Evolutionary conservation across 495 filamentous ascomycete species (phyloP).

Genomic region (Aspergillus panamensis): DNA sequence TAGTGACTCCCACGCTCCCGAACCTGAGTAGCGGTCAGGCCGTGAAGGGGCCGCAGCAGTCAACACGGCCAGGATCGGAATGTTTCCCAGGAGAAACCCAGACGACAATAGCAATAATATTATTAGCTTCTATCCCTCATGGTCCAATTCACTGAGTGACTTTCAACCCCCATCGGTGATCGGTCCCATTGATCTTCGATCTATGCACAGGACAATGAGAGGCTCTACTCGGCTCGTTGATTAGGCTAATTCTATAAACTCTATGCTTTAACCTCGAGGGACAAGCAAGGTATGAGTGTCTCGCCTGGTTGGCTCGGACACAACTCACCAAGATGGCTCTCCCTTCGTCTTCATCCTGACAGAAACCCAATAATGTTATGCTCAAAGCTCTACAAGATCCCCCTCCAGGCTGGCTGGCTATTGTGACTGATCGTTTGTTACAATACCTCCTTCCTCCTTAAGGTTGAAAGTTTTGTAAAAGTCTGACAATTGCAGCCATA

Average conservation of each 20-base stretch:
- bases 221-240: not conserved
- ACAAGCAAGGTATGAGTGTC: too few species aligned
- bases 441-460: not conserved
- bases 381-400: not conserved
- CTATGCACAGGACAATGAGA: not conserved
- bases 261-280: too few species aligned
- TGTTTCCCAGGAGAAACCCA: not conserved
- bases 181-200: not conserved
- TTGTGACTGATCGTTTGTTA: not conserved
- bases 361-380: not conserved
- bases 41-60: not conserved
- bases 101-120: not conserved
- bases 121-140: not conserved
- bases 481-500: not conserved
- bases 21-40: conserved; percentile 1
- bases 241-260: too few species aligned
- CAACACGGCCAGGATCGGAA: not conserved
- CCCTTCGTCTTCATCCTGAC: not conserved
- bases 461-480: not conserved
- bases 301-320: too few species aligned
- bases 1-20: not conserved
- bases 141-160: not conserved
- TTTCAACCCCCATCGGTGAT: not conserved
- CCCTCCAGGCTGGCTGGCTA: not conserved
- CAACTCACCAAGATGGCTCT: not conserved